A percentile compares a stretch with the other conserved stretches of the same genome.
Conservation (phyloP, 2,329 filamentous ascomycete species). For the Raffaelea albimanens region DNA sequence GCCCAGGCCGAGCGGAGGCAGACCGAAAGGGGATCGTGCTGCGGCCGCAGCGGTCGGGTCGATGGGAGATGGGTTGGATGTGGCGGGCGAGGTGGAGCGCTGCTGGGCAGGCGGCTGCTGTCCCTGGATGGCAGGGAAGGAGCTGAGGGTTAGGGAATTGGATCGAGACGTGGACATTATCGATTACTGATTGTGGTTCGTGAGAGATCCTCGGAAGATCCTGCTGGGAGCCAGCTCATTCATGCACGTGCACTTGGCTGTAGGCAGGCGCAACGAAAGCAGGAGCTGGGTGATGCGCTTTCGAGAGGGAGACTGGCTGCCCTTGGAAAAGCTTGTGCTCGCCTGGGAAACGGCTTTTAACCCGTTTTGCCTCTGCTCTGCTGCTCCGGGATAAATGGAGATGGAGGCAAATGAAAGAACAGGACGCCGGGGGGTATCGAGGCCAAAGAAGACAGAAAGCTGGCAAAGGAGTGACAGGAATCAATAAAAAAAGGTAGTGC, state of each 20-base stretch:
- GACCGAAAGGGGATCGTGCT: conserved; percentile 64
- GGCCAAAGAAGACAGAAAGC: not conserved
- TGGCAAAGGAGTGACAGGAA: not conserved
- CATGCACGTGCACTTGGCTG: no score
- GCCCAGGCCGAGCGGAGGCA: conserved; percentile 54
- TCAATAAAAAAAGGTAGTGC: no score
- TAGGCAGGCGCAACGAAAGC: no score
- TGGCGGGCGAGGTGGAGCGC: conserved; percentile 70
- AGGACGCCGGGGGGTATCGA: no score
- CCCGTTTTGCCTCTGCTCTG: no score
- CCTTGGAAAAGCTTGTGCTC: no score
- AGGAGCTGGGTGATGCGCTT: no score
- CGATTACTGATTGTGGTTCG: conserved; percentile 49
- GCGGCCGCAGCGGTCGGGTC: conserved; percentile 53
- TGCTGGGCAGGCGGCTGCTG: conserved; percentile 49
- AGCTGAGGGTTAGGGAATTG: conserved; percentile 79
- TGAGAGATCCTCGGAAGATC: not conserved
- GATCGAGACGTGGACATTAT: conserved; percentile 89
- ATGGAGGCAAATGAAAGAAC: not conserved
- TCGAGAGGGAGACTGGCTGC: no score
- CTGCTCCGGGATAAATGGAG: no score
- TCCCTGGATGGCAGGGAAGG: conserved; percentile 52
- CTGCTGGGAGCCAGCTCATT: no score
- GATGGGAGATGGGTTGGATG: conserved; percentile 64
- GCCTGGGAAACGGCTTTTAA: not conserved